A percentile compares a stretch with the other conserved stretches of the same genome.
These are phyloP conservation scores for Salix viminalis DNA, from an alignment of 345 rosid genomes.

Conservation along the genomic window DNA sequence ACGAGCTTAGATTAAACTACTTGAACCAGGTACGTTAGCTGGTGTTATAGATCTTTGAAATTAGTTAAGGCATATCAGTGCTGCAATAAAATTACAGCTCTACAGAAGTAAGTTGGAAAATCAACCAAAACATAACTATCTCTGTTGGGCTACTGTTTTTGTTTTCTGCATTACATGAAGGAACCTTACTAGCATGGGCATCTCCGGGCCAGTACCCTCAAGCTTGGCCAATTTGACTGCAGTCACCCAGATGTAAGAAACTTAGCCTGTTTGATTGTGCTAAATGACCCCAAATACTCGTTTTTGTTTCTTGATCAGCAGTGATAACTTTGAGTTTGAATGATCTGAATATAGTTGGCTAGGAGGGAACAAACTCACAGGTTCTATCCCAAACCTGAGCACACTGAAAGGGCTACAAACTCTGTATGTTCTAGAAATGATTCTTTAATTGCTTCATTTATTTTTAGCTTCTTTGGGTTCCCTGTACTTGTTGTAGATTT, in stretches of 20 bases:
- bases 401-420: conserved; percentile 44
- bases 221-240: conserved; percentile 55
- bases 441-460: neutral
- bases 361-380: conserved; percentile 63
- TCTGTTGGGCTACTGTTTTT: neutral
- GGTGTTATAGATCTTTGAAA: neutral
- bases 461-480: neutral
- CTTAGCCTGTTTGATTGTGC: neutral
- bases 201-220: conserved; percentile 52
- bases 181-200: conserved; percentile 56
- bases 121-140: neutral
- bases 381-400: conserved; percentile 62
- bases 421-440: conserved; percentile 40
- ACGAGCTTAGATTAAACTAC: neutral
- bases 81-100: neutral
- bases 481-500: neutral
- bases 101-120: neutral
- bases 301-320: neutral
- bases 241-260: conserved; percentile 61
- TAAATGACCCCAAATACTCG: neutral
- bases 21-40: neutral
- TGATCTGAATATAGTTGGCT: conserved; percentile 51
- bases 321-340: conserved; percentile 5
- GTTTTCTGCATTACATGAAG: conserved; percentile 33
- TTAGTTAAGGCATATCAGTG: neutral